Conservation (phyloP, 1,284 basidiomycete genomes). For the Macrocystidia cucumis region DNA sequence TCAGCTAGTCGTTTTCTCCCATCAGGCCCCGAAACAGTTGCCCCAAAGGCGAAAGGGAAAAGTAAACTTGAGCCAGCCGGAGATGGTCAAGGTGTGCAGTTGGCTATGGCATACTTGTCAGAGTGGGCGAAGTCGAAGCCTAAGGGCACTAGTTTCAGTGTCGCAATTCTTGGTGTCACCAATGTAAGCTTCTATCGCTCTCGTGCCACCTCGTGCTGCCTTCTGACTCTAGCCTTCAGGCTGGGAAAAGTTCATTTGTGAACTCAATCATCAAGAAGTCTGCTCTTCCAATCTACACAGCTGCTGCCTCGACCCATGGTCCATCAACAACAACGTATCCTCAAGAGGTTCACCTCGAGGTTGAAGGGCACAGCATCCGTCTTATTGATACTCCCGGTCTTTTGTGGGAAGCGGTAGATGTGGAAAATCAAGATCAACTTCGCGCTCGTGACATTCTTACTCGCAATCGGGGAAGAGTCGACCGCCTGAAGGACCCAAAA, state of each 20-base stretch:
- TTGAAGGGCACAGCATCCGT: slow-evolving; percentile 39
- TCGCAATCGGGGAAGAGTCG: slow-evolving; percentile 81
- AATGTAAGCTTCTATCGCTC: slow-evolving; percentile 43
- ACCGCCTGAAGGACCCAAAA: slow-evolving; percentile 81
- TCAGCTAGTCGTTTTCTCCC: slow-evolving; percentile 65
- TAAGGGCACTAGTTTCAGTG: slow-evolving; percentile 39
- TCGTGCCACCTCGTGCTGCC: slow-evolving; percentile 2
- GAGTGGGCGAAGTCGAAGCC: slow-evolving; percentile 39
- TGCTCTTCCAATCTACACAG: slow-evolving; percentile 56
- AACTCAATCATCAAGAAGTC: slow-evolving; percentile 62
- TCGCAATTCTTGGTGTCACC: slow-evolving; percentile 71
- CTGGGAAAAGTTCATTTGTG: slow-evolving; percentile 78
- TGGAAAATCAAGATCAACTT: slow-evolving; percentile 33
- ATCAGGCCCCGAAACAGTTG: slow-evolving; percentile 19
- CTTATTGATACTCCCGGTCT: slow-evolving; percentile 87
- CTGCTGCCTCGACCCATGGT: slow-evolving; percentile 42
- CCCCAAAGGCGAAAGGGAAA: slow-evolving; percentile 36
- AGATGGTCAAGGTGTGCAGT: slow-evolving; percentile 54
- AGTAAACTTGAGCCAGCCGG: slow-evolving; percentile 34
- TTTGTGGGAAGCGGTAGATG: slow-evolving; percentile 39
- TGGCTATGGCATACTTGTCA: slow-evolving; percentile 37
- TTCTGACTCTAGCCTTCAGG: slow-evolving; percentile 25
- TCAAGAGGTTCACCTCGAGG: slow-evolving; percentile 50
- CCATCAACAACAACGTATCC: slow-evolving; percentile 68
- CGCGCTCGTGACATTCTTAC: slow-evolving; percentile 69